Conservation (phyloP, 805 yeast genomes). For the Kodamaea sagamina region DNA sequence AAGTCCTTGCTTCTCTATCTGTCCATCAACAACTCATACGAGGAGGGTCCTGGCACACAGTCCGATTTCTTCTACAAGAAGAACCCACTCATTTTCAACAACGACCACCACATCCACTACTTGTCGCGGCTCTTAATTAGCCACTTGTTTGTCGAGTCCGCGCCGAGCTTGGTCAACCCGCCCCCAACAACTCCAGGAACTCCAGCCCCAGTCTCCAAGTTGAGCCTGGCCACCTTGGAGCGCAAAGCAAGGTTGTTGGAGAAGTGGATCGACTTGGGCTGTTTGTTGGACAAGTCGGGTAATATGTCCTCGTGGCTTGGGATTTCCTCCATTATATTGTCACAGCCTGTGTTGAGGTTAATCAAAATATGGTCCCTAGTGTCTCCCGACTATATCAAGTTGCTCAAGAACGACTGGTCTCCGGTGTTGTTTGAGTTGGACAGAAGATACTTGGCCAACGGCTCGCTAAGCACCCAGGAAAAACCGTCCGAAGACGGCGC, state of each 20-base stretch:
- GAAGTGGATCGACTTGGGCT: conserved; percentile 86
- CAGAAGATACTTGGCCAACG: conserved; percentile 59
- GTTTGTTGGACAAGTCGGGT: conserved; percentile 72
- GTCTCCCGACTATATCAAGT: conserved; percentile 55
- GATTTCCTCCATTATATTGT: conserved; percentile 77
- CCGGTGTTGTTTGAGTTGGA: conserved; percentile 90
- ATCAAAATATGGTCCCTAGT: conserved; percentile 74
- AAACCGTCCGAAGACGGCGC: conserved; percentile 12
- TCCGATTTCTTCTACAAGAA: conserved; percentile 45
- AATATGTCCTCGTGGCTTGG: conserved; percentile 96
- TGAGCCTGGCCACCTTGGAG: conserved; percentile 28
- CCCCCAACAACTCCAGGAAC: conserved; percentile 8
- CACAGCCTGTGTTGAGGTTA: conserved; percentile 77
- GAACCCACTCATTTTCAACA: conserved; percentile 79
- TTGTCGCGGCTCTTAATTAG: conserved; percentile 67
- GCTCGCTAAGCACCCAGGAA: conserved; percentile 19
- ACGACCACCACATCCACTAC: conserved; percentile 68
- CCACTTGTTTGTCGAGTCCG: conserved; percentile 64
- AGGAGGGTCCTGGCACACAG: conserved; percentile 8
- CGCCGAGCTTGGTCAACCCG: conserved; percentile 15
- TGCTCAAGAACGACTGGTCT: conserved; percentile 82
- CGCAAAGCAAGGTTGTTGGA: conserved; percentile 65
- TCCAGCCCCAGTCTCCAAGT: conserved; percentile 9
- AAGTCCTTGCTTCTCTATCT: conserved; percentile 68
- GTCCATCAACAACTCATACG: conserved; percentile 31